Evolutionary conservation across 495 filamentous ascomycete species (phyloP).

Genomic region (Diplogelasinospora grovesii): DNA sequence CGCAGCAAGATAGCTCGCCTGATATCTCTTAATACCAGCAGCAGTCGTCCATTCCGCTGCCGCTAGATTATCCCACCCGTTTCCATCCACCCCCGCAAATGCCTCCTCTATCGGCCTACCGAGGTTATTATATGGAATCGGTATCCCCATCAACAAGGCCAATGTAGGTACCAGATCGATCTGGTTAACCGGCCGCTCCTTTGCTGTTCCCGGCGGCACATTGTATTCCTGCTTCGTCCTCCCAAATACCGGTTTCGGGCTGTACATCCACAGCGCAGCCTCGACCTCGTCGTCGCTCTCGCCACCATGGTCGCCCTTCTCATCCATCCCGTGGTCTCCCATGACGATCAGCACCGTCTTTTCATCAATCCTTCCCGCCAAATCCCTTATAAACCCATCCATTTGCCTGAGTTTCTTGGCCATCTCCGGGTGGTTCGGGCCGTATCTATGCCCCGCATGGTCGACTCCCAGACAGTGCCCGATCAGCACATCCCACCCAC

Average conservation of each 20-base stretch:
- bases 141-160: conserved; percentile 77
- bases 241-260: conserved; percentile 75
- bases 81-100: conserved; percentile 63
- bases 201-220: conserved; percentile 65
- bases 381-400: conserved; percentile 66
- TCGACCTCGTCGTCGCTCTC: conserved; percentile 93
- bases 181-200: conserved; percentile 77
- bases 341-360: conserved; percentile 87
- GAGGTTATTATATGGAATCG: conserved; percentile 97
- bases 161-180: conserved; percentile 94
- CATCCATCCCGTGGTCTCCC: conserved; percentile 98
- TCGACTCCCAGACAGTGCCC: conserved; percentile 94
- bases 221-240: conserved; percentile 54
- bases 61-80: conserved; percentile 68
- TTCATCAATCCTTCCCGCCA: conserved; percentile 71
- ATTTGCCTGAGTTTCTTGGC: conserved; percentile 84
- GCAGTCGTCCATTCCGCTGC: conserved; percentile 68
- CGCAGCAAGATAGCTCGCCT: conserved; percentile 50
- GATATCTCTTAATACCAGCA: conserved; percentile 85
- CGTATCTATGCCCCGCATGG: conserved; percentile 94
- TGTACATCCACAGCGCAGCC: conserved; percentile 98
- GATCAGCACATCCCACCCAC: conserved; percentile 85
- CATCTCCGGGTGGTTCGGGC: conserved; percentile 90
- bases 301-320: conserved; percentile 93
- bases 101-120: conserved; percentile 91